Evolutionary conservation across 1,284 basidiomycete species (phyloP), one percentile per base, ranked within the genome.

Genomic region (Boletus sp.): DNA sequence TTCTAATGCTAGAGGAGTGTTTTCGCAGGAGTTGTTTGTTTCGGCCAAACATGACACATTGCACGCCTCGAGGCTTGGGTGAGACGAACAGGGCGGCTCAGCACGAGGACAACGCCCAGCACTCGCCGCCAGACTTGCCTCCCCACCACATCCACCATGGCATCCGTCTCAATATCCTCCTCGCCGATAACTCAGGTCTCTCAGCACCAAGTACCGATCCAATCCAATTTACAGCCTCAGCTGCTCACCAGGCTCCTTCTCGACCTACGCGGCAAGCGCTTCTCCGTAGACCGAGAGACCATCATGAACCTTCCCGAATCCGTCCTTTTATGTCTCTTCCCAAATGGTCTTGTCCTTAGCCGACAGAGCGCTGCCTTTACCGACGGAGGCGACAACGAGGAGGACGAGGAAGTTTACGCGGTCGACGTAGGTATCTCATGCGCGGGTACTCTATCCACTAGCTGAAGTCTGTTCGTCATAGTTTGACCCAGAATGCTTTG

Each of bases 251-350:
- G 91, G 53, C 80, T 99, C 57, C 82, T 91, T 49, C 84, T 99
- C 58, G 95, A 98, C 70, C 77, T 99, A 42, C 84, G 95, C 55
- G 94, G 94, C 51, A 79, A 76, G 57, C 84, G 93, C 57, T 96
- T 98, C 73, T 86, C 90, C 49, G 93, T 99, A 48, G 96, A 99
- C 72, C 81, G 96, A 58, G 95, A 98, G 72, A 94, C 91, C 26
- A 88, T 99, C 67, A 97, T 99, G 94, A 94, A 95, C 67, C 76
- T 99, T 26, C 95, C 95, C 8, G 95, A 99, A 78, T 94, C 90
- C 22, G 92, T 99, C 39, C 74, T 99, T 50, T 77, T 99, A 41
- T 98, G 95, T 68, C 77, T 99, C 48, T 99, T 99, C 66, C 95
- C 95, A 12, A 98, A 99, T 63, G 95, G 96, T 9, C 82, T 99